Base-by-base conservation (phyloP, 768 basidiomycete genomes). In the Epithele typhae region DNA sequence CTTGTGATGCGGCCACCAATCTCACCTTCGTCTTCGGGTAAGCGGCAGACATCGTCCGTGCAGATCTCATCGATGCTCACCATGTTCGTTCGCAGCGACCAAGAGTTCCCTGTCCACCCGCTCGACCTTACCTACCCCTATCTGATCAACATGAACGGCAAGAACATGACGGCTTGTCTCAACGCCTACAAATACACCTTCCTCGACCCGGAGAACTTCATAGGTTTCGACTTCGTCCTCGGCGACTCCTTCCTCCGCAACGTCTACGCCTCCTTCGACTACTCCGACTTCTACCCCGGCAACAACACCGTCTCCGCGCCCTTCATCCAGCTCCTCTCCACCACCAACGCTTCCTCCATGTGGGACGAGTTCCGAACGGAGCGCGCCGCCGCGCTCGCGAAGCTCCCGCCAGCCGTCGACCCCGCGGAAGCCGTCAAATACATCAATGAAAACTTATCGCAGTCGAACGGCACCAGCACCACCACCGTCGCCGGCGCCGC, bases 211-310 rank as follows among this genome's bases (percentile, higher is more conserved):
- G 33, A 34, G 5, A 35, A 42, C 23, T 53, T 51, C 32, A 24
- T 42, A 1, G 50, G 57, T 10, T 54, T 58, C 47, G 66, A 66
- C 47, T 50, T 65, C 24, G 55, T 68, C 37, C 53, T 67, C 32
- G 67, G 68, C 10, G 64, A 64, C 48, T 54, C 61, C 17, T 64
- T 69, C 59, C 54, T 69, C 27, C 62, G 65, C 39, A 67, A 64
- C 45, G 61, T 62, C 39, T 69, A 69, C 47, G 52, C 55, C 5
- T 49, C 64, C 58, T 62, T 62, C 48, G 54, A 62, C 48, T 62
- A 55, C 43, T 57, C 55, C 25, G 48, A 55, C 51, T 45, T 18
- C 36, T 46, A 43, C 18, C 42, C 50, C 4, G 41, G 39, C 6
- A 51, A 53, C 33, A 44, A 54, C 44, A 56, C 50, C 32, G 48